Evolutionary conservation across 805 yeast species (phyloP).

Genomic region (Candida nanaspora): DNA sequence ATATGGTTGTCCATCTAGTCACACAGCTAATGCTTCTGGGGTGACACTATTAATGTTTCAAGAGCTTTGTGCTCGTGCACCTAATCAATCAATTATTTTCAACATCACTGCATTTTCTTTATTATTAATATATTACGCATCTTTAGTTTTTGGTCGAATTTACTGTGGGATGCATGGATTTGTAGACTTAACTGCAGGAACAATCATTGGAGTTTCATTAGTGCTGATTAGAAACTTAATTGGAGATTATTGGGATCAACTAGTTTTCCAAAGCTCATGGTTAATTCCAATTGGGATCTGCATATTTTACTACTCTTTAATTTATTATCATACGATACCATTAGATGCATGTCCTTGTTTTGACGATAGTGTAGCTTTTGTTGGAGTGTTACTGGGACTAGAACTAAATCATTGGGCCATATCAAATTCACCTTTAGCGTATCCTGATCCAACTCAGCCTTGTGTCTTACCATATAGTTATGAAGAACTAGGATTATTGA

Average conservation of each 20-base stretch:
- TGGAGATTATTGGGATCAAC: conserved; percentile 39
- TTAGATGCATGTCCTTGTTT: conserved; percentile 94
- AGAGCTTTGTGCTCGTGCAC: conserved; percentile 11
- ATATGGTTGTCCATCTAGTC: conserved; percentile 93
- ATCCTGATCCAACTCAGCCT: conserved; percentile 1
- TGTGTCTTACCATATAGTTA: conserved; percentile 35
- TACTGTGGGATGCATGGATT: conserved; percentile 99
- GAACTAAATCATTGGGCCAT: conserved; percentile 55
- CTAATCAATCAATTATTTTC: conserved; percentile 2
- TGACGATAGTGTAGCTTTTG: conserved; percentile 89
- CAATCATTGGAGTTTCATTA: conserved; percentile 50
- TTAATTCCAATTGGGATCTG: conserved; percentile 32
- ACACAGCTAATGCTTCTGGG: conserved; percentile 89
- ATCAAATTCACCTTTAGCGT: conserved; percentile 9
- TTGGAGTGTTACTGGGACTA: conserved; percentile 79
- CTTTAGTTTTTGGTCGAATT: conserved; percentile 71
- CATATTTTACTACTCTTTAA: conserved; percentile 37
- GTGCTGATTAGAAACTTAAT: conserved; percentile 37
- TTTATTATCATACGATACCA: conserved; percentile 74
- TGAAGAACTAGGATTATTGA: conserved; percentile 33
- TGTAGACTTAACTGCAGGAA: conserved; percentile 65
- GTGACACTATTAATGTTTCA: conserved; percentile 49
- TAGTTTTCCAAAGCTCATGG: conserved; percentile 24
- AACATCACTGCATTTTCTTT: conserved; percentile 9
- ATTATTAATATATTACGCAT: conserved; percentile 43